A percentile compares a stretch with the other conserved stretches of the same genome.
Conservation (phyloP, 2,329 filamentous ascomycete species). For the Ophiostoma triangulosporum region DNA sequence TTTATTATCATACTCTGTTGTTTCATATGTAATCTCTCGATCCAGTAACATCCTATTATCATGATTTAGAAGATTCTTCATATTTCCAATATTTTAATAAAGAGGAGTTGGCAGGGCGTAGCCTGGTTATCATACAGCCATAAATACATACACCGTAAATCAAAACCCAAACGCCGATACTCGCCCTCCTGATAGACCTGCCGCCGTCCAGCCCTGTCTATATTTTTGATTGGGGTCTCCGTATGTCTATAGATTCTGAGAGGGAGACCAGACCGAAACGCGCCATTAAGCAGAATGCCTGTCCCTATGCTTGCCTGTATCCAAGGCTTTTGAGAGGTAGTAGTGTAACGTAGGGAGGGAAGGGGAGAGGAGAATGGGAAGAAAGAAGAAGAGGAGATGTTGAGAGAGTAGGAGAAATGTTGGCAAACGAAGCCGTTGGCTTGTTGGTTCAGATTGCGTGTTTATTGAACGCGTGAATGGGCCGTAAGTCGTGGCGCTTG, state of each 20-base stretch:
- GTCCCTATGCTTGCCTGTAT: not conserved
- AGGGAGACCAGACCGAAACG: not conserved
- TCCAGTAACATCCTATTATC: no score
- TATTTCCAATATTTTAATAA: not conserved
- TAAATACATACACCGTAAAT: not conserved
- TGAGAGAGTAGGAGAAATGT: not conserved
- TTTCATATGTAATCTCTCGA: no score
- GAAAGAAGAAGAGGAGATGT: not conserved
- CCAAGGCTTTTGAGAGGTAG: not conserved
- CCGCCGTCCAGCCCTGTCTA: not conserved
- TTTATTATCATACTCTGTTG: no score
- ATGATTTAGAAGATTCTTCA: no score
- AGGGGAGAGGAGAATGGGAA: not conserved
- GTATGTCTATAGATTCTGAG: not conserved
- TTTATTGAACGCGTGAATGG: no score
- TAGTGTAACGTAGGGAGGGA: not conserved
- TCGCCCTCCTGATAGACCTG: not conserved
- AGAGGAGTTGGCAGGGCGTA: not conserved
- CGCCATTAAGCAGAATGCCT: not conserved
- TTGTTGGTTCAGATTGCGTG: no score
- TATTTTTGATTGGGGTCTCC: not conserved
- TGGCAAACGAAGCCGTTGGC: not conserved
- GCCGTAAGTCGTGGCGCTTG: slow-evolving; percentile 1
- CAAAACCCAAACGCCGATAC: not conserved
- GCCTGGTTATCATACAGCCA: not conserved